Conservation (phyloP, 345 rosid genomes). For the Turritis glabra region DNA sequence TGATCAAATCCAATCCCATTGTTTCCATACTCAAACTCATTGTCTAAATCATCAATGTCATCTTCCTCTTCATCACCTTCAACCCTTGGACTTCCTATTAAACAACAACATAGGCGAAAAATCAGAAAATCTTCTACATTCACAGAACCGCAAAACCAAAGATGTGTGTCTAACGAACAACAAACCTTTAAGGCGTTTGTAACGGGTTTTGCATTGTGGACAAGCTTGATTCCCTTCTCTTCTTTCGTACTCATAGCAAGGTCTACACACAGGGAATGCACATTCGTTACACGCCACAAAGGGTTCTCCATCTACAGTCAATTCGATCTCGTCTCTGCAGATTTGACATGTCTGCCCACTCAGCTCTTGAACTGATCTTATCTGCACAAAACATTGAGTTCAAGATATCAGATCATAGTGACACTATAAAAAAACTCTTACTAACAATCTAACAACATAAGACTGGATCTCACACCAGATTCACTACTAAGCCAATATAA, state of each 20-base stretch:
- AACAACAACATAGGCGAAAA: neutral
- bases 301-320: slow-evolving; percentile 76
- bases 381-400: slow-evolving; percentile 46
- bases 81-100: slow-evolving; percentile 92
- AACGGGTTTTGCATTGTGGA: slow-evolving; percentile 98
- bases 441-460: neutral
- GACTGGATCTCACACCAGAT: slow-evolving; percentile 14
- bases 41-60: slow-evolving; percentile 87
- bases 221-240: slow-evolving; percentile 97
- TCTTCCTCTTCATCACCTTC: slow-evolving; percentile 99
- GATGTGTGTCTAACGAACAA: neutral
- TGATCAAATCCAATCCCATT: slow-evolving; percentile 68
- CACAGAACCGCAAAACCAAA: neutral
- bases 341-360: slow-evolving; percentile 95
- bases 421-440: neutral
- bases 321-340: slow-evolving; percentile 89
- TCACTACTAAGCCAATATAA: neutral
- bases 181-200: slow-evolving; percentile 88
- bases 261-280: slow-evolving; percentile 97
- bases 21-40: slow-evolving; percentile 75
- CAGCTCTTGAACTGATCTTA: slow-evolving; percentile 88
- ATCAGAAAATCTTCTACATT: neutral
- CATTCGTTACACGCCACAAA: slow-evolving; percentile 99
- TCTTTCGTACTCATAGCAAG: slow-evolving; percentile 96
- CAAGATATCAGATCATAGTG: slow-evolving; percentile 3